Conservation (phyloP, 768 basidiomycete genomes). For the Kwoniella sp. region DNA sequence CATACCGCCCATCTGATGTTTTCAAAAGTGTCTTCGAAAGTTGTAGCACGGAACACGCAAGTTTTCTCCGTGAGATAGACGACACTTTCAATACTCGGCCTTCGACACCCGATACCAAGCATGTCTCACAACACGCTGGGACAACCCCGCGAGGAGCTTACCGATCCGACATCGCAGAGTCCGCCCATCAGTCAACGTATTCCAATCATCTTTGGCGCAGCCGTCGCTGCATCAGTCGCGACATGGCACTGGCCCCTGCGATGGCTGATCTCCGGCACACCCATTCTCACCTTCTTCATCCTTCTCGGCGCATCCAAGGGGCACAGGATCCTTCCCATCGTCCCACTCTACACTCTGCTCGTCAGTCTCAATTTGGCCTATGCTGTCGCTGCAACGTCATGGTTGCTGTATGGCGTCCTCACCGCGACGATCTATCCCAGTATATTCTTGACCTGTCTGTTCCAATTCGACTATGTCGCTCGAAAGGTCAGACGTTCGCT, state of each 20-base stretch:
- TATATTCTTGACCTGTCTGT: slow-evolving; percentile 20
- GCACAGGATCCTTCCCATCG: slow-evolving; percentile 13
- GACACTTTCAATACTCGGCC: no score
- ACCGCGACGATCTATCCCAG: slow-evolving; percentile 13
- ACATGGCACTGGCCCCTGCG: slow-evolving; percentile 20
- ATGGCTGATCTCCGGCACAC: slow-evolving; percentile 27
- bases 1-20: no score
- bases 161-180: not conserved
- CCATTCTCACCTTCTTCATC: slow-evolving; percentile 18
- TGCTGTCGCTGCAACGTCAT: slow-evolving; percentile 26
- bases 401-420: slow-evolving; percentile 24
- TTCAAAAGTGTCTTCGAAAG: no score
- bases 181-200: not conserved
- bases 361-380: slow-evolving; percentile 23
- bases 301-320: slow-evolving; percentile 22
- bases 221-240: slow-evolving; percentile 4
- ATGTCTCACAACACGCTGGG: not conserved
- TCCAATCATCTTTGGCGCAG: not conserved
- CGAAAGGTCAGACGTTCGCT: slow-evolving; percentile 6
- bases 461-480: slow-evolving; percentile 23
- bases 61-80: no score
- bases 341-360: slow-evolving; percentile 21
- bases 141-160: not conserved
- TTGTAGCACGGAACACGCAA: no score
- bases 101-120: no score